These are phyloP conservation scores for Canavalia ensiformis DNA, from an alignment of 306 rosid species.

Conservation along the genomic window DNA sequence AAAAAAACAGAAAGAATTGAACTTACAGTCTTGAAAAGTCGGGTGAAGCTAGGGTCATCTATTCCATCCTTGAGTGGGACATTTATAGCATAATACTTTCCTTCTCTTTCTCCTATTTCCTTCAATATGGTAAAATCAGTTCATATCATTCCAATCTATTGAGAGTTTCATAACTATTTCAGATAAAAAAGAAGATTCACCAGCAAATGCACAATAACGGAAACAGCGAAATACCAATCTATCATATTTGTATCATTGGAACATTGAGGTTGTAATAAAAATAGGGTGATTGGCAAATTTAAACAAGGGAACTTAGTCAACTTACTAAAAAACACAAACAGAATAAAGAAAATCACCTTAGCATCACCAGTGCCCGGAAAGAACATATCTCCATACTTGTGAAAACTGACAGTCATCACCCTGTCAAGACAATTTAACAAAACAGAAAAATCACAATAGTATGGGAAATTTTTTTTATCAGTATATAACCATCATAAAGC, in stretches of 20 bases:
- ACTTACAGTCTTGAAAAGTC: constrained; percentile 96
- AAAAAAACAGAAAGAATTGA: constrained; percentile 15
- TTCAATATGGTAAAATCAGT: constrained; percentile 68
- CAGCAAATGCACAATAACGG: constrained; percentile 26
- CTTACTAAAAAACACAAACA: constrained; percentile 32
- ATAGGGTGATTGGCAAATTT: not conserved
- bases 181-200: constrained; percentile 32
- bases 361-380: constrained; percentile 99
- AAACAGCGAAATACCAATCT: not conserved
- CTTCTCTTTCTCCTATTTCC: constrained; percentile 99
- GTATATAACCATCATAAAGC: constrained; percentile 23
- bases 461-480: not conserved
- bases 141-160: constrained; percentile 48
- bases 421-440: constrained; percentile 63
- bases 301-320: constrained; percentile 9
- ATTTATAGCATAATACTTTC: constrained; percentile 96
- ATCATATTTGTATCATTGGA: constrained; percentile 12
- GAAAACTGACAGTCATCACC: constrained; percentile 99
- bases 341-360: constrained; percentile 71
- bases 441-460: constrained; percentile 37
- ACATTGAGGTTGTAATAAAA: constrained; percentile 23
- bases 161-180: constrained; percentile 30
- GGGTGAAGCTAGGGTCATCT: constrained; percentile 93
- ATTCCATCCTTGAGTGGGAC: constrained; percentile 99
- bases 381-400: constrained; percentile 95